Evolutionary conservation across 345 rosid genomes (phyloP).

Genomic region (Arabidopsis arenosa): DNA sequence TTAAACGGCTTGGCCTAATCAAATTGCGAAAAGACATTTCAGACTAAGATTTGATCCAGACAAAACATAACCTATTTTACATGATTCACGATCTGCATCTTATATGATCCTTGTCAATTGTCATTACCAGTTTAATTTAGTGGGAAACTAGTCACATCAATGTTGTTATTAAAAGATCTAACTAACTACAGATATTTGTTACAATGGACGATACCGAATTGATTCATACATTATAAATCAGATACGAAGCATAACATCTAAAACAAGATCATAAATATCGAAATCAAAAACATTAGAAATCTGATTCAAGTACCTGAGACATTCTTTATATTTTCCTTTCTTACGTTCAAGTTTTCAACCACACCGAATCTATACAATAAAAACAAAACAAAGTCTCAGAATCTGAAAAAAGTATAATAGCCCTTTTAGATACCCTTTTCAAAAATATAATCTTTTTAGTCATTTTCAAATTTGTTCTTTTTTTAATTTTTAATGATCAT

Average conservation of each 20-base stretch:
- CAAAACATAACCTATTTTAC: background rate
- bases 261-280: conserved; percentile 8
- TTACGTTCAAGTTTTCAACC: too few species aligned
- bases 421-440: too few species aligned
- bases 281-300: background rate
- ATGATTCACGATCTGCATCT: conserved; percentile 8
- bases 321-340: too few species aligned
- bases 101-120: conserved; percentile 24
- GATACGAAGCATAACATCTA: background rate
- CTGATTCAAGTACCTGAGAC: too few species aligned
- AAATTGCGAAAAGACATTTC: background rate
- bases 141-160: background rate
- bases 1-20: conserved; percentile 5
- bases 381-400: too few species aligned
- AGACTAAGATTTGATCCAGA: conserved; percentile 4
- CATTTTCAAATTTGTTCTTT: too few species aligned
- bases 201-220: background rate
- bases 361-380: too few species aligned
- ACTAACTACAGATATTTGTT: background rate
- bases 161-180: background rate
- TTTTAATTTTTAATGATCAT: too few species aligned
- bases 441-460: too few species aligned
- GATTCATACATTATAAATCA: background rate
- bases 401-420: too few species aligned
- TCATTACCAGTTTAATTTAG: background rate